phyloP scores from a whole-genome alignment of 805 yeast species.

The Lachancea lanzarotensis region DNA sequence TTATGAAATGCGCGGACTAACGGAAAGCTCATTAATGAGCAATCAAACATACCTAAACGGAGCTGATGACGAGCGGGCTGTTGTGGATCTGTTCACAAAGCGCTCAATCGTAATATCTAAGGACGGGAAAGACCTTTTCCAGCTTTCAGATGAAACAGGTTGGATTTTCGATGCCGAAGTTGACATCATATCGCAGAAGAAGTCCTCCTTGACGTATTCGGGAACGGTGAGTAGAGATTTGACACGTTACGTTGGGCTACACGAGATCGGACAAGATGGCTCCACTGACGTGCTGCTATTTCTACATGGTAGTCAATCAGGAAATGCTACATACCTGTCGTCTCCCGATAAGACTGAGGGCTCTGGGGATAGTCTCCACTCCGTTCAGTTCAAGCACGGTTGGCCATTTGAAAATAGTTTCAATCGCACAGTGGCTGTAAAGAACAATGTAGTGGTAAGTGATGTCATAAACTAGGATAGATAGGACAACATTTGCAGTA shows the following conservation, averaged over 20 bases:
- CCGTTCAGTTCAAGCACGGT: conserved; percentile 20
- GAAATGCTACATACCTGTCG: conserved; percentile 39
- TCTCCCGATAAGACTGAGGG: conserved; percentile 45
- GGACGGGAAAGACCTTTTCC: conserved; percentile 16
- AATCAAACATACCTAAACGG: conserved; percentile 33
- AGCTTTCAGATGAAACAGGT: conserved; percentile 8
- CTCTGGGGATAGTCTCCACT: conserved; percentile 33
- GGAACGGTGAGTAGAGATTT: conserved; percentile 27
- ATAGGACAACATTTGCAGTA: neutral
- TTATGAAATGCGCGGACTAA: neutral
- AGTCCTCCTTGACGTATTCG: conserved; percentile 17
- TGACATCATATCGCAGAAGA: neutral
- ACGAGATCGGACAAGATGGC: conserved; percentile 12
- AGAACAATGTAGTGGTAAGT: conserved; percentile 9
- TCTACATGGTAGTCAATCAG: conserved; percentile 35
- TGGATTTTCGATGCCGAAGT: conserved; percentile 10
- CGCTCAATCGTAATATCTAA: conserved; percentile 13
- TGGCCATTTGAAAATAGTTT: conserved; percentile 12
- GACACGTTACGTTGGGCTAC: conserved; percentile 16
- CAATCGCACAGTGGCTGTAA: conserved; percentile 13
- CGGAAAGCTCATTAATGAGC: conserved; percentile 32
- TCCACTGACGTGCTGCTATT: conserved; percentile 8
- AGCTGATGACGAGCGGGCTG: conserved; percentile 37
- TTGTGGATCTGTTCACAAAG: conserved; percentile 10
- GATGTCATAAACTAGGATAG: conserved; percentile 4